Base-by-base conservation (phyloP, 306 rosid genomes). In the Bauhinia variegata region DNA sequence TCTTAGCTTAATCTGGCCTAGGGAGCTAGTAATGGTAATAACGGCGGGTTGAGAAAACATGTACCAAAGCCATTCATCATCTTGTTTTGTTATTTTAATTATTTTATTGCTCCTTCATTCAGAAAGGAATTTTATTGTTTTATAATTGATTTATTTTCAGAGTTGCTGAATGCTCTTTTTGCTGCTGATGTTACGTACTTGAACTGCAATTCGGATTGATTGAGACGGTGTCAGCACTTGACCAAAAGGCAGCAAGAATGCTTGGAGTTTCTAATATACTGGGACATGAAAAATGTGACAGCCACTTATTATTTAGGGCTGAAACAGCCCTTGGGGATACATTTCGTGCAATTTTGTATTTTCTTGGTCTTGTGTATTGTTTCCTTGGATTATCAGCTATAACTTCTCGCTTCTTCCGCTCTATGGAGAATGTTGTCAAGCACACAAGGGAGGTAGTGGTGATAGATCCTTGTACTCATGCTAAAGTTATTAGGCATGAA, bases 341-440 rank as follows among this genome's bases (percentile, higher is more conserved):
- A 63, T 58, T 83, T 12, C 75, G 91, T 76, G 61, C 84, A 5
- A 70, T 83, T 75, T 61, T 90, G 19, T 93, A 90, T 69, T 71
- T 86, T 50, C 79, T 88, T 59, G 88, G 83, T 58, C 96, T 93
- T 70, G 96, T 89, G 31, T 90, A 93, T 51, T 89, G 96, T 73
- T 93, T 89, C 75, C 5, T 93, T 54, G 98, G 98, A 34, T 74
- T 93, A 69, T 93, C 98, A 8, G 91, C 98, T 36, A 90, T 93
- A 54, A 93, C 98, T 19, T 79, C 85, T 37, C 86, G 95, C 4
- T 93, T 89, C 68, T 89, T 89, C 64, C 77, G 43, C 60, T 93
- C 98, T 4, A 89, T 93, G 98, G 98, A 93, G 77, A 86, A 78
- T 74, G 93, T 93, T 60, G 99, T 93, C 54, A 88, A 89, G 82